Evolutionary conservation across 2,329 filamentous ascomycete genomes (phyloP).

Genomic region (Sporothrix pallida): DNA sequence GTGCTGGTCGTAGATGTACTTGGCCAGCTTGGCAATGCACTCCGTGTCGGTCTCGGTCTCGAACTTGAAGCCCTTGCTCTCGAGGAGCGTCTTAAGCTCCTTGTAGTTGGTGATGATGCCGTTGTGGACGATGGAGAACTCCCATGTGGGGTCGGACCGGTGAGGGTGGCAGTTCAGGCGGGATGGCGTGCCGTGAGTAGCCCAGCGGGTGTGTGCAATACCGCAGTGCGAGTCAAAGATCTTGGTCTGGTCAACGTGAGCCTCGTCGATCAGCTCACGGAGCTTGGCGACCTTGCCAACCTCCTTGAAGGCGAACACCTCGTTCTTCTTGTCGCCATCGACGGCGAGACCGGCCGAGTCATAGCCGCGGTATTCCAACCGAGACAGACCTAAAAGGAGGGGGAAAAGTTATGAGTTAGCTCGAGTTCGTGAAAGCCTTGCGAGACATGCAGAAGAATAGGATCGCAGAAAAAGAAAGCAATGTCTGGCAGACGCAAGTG

Average conservation of each 20-base stretch:
- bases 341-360: conserved; percentile 95
- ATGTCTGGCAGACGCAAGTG: conserved; percentile 30
- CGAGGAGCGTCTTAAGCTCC: conserved; percentile 92
- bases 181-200: conserved; percentile 93
- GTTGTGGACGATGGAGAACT: conserved; percentile 98
- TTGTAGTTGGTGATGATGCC: conserved; percentile 99
- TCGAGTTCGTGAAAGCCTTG: conserved; percentile 42
- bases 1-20: conserved; percentile 96
- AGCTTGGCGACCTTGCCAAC: conserved; percentile 98
- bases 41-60: conserved; percentile 99
- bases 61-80: conserved; percentile 95
- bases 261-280: conserved; percentile 86
- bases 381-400: conserved; percentile 72
- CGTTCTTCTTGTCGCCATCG: conserved; percentile 98
- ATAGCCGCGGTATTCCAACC: conserved; percentile 98
- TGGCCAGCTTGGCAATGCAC: conserved; percentile 98
- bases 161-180: conserved; percentile 98
- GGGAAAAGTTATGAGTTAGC: conserved; percentile 24
- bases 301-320: conserved; percentile 97
- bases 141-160: conserved; percentile 92
- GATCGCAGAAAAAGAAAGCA: background rate
- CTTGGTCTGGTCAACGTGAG: conserved; percentile 84
- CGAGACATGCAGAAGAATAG: background rate
- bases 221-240: conserved; percentile 97
- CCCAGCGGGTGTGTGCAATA: conserved; percentile 99